Conservation (phyloP, 495 filamentous ascomycete genomes). For the Lasiosphaeris hirsuta region DNA sequence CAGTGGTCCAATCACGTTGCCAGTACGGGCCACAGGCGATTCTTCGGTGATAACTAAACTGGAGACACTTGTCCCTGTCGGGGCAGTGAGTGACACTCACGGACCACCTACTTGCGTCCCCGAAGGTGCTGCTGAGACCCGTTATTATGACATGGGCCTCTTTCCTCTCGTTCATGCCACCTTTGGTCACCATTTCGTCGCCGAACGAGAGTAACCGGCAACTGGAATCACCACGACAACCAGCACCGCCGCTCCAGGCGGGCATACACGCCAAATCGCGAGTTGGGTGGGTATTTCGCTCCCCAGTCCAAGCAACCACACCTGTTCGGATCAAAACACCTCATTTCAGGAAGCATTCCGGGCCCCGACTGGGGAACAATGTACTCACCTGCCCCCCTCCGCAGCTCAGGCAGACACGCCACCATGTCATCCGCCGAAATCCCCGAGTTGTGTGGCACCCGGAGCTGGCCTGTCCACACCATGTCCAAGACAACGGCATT, state of each 20-base stretch:
- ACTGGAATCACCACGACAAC: not conserved
- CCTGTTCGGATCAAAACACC: not conserved
- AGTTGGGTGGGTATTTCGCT: not conserved
- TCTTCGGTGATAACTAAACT: not conserved
- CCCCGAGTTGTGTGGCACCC: not conserved
- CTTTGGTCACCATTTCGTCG: not conserved
- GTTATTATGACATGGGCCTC: not conserved
- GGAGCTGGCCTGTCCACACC: not conserved
- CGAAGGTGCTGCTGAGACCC: not conserved
- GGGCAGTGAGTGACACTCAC: not conserved
- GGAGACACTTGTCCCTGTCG: not conserved
- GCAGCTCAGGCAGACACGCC: not conserved
- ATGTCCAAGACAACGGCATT: not conserved
- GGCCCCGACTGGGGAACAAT: no score
- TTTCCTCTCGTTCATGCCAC: not conserved
- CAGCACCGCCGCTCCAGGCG: not conserved
- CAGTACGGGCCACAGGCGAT: slow-evolving; percentile 2
- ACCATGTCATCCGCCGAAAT: not conserved
- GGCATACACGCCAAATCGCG: not conserved
- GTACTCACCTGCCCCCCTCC: not conserved
- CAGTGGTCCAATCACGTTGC: not conserved
- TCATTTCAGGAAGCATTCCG: no score
- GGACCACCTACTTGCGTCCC: not conserved
- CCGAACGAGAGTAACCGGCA: not conserved
- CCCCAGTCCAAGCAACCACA: slow-evolving; percentile 3